phyloP scores from a whole-genome alignment of 371 early-diverging fungal species.

The Mortierella sp. region DNA sequence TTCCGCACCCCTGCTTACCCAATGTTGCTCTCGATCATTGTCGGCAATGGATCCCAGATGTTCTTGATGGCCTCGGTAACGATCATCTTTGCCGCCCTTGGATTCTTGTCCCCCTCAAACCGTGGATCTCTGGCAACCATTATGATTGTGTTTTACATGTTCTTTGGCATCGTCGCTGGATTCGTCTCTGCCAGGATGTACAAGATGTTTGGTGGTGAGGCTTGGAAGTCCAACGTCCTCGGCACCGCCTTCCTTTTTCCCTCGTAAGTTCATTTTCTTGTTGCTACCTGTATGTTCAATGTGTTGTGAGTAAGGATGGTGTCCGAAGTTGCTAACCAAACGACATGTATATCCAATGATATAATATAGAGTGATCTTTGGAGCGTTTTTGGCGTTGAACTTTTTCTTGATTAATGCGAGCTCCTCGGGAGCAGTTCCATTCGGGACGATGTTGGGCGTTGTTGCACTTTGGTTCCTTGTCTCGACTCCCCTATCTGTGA shows the following conservation, averaged over 20 bases:
- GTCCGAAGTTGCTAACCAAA: neutral
- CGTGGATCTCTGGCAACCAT: conserved; percentile 94
- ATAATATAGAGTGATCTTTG: conserved; percentile 68
- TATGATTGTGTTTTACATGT: conserved; percentile 91
- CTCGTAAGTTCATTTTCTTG: conserved; percentile 62
- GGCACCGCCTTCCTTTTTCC: conserved; percentile 91
- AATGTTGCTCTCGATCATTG: conserved; percentile 87
- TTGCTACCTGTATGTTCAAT: neutral
- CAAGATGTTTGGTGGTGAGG: conserved; percentile 94
- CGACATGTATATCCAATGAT: neutral
- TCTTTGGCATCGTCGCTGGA: conserved; percentile 90
- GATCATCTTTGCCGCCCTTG: conserved; percentile 92
- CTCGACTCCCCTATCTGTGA: conserved; percentile 88
- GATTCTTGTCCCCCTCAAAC: conserved; percentile 95
- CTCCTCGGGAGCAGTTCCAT: conserved; percentile 96
- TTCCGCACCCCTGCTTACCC: conserved; percentile 88
- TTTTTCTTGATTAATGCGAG: conserved; percentile 88
- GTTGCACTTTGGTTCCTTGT: conserved; percentile 91
- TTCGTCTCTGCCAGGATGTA: conserved; percentile 91
- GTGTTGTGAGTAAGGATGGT: too few relatives aligned
- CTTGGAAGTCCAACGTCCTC: conserved; percentile 87
- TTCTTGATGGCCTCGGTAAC: conserved; percentile 89
- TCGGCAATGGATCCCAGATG: conserved; percentile 94
- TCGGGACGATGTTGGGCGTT: conserved; percentile 89
- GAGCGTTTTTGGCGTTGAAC: conserved; percentile 85